Base-by-base conservation (phyloP, 352 stramenopile genomes). In the Phytophthora hybrid region DNA sequence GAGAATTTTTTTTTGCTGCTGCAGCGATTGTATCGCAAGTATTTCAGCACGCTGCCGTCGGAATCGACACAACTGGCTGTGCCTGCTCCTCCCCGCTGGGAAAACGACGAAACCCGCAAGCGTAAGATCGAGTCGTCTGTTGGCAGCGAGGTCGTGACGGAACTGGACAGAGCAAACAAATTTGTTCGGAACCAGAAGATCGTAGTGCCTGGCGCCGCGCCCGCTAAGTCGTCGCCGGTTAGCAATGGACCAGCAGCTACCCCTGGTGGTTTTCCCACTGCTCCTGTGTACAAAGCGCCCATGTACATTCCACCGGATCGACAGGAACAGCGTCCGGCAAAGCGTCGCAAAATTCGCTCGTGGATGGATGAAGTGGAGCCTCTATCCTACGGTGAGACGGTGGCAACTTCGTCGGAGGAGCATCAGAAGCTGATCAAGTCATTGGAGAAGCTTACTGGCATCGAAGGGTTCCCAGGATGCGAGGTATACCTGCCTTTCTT, bases 281-380 rank as follows among this genome's bases (percentile, higher is more conserved):
- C 73, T 62, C 88, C 88, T 4, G 81, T 82, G 34, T 95, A 94
- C 72, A 92, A 88, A 66, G 77, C 90, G 9, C 84, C 88, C 11
- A 78, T 91, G 56, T 91, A 94, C 67, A 92, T 89, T 63, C 86
- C 84, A 23, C 84, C 88, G 21, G 74, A 89, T 64, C 85, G 81
- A 7, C 76, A 85, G 47, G 82, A 91, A 3, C 69, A 82, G 23
- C 85, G 85, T 21, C 79, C 84, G 21, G 66, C 87, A 0, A 97
- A 97, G 73, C 87, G 88, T 32, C 88, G 90, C 34, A 97, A 97
- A 82, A 94, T 97, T 52, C 88, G 90, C 11, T 93, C 90, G 52
- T 97, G 90, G 90, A 79, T 92, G 63, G 90, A 97, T 51, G 88
- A 95, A 11, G 90, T 95, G 4, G 32, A 83, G 10, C 83, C 87